phyloP scores from a whole-genome alignment of 106 monocot species.

The Dendrobium catenatum region DNA sequence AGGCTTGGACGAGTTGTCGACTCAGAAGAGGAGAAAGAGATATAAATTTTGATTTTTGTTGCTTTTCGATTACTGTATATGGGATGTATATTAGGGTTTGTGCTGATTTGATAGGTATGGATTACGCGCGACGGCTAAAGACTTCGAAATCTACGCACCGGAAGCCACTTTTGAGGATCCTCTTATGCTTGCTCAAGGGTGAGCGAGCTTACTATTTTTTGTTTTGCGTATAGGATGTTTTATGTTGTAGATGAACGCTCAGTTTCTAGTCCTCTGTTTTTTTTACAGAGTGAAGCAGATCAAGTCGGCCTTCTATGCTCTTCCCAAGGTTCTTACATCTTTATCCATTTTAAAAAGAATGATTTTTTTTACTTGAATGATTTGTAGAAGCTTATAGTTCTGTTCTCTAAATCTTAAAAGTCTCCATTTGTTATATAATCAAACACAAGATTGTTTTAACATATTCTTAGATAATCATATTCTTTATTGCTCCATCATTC shows the following conservation, averaged over 20 bases:
- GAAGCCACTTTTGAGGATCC: conserved; percentile 25
- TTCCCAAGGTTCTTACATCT: conserved; percentile 7
- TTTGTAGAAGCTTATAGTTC: too few relatives aligned
- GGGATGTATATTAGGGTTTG: not conserved
- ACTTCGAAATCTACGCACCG: conserved; percentile 19
- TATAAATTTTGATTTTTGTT: not conserved
- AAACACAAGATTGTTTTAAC: too few relatives aligned
- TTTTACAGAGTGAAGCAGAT: conserved; percentile 21
- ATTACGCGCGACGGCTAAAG: conserved; percentile 7
- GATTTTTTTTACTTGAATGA: too few relatives aligned
- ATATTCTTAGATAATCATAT: too few relatives aligned
- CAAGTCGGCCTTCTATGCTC: conserved; percentile 15
- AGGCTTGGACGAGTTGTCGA: not conserved
- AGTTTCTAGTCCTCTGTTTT: not conserved
- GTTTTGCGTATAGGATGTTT: not conserved
- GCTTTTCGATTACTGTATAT: not conserved
- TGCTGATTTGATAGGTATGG: conserved; percentile 5
- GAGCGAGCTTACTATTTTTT: not conserved
- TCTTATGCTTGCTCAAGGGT: conserved; percentile 20
- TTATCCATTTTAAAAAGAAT: too few relatives aligned
- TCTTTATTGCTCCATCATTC: too few relatives aligned
- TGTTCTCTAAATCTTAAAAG: too few relatives aligned
- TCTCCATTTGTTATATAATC: too few relatives aligned
- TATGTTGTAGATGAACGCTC: not conserved
- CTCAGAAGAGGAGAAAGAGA: not conserved